Evolutionary conservation across 768 basidiomycete genomes (phyloP).

Genomic region (Xerocomellus chrysenteron): DNA sequence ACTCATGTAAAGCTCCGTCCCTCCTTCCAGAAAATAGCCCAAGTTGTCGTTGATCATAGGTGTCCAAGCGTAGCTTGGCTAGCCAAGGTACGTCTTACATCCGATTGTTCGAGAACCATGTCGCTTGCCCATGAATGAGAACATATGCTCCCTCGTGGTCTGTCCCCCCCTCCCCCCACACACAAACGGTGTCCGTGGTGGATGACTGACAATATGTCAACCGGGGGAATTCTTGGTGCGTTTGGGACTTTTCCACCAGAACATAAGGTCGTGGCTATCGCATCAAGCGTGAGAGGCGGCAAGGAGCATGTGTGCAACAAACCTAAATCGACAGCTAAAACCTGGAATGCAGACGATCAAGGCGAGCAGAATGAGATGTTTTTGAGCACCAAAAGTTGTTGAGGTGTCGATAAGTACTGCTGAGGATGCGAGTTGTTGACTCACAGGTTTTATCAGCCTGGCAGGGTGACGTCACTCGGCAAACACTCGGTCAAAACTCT

Average conservation of each 20-base stretch:
- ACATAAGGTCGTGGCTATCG: not conserved
- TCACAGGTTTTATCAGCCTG: not conserved
- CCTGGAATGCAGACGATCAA: not conserved
- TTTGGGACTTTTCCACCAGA: not conserved
- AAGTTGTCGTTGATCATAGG: not conserved
- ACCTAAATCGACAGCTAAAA: not conserved
- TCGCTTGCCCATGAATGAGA: not conserved
- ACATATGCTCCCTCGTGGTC: not conserved
- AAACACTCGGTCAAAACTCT: not conserved
- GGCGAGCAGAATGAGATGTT: not conserved
- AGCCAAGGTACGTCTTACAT: not conserved
- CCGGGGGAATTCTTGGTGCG: not conserved
- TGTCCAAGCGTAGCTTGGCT: not conserved
- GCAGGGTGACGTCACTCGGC: not conserved
- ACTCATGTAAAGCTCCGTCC: not conserved
- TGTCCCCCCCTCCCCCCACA: no score
- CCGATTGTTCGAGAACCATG: not conserved
- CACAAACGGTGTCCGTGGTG: not conserved
- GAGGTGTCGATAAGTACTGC: no score
- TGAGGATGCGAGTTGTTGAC: no score
- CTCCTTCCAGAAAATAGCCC: not conserved
- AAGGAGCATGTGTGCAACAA: not conserved
- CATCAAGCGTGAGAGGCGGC: not conserved
- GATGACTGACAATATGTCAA: not conserved
- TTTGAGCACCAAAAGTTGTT: no score